Evolutionary conservation across 805 yeast genomes (phyloP), one percentile per base, ranked within the genome.

Genomic region (Candida nemodendra): DNA sequence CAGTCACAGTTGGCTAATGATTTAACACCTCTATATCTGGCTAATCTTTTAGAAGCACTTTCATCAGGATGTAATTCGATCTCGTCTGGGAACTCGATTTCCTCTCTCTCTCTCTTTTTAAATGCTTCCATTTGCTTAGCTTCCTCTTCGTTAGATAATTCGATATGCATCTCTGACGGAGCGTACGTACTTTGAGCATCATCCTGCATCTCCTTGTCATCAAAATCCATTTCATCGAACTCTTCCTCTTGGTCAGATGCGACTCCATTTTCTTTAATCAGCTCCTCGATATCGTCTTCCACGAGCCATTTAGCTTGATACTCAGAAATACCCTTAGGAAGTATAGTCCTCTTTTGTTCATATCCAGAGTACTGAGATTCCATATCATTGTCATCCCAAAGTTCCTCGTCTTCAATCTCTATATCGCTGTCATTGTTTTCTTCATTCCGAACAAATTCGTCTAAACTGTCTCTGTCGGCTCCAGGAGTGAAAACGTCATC

Each of bases 1-100:
- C 99, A 91, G 27, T 76, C 72, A 47, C 93, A 79, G 41, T 81
- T 79, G 35, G 84, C 79, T 44, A 95, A 64, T 25, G 85, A 84
- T 61, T 87, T 86, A 47, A 90, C 74, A 42, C 98, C 98, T 61
- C 97, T 76, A 63, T 88, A 91, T 44, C 89, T 76, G 21, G 71
- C 64, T 40, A 93, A 70, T 47, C 87, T 74, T 46, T 89, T 88
- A 51, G 74, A 75, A 8, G 86, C 98, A 4, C 84, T 73, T 47
- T 76, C 90, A 5, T 62, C 57, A 21, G 97, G 97, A 31, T 72
- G 74, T 29, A 93, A 66, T 60, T 93, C 98, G 39, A 91, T 65
- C 65, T 93, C 99, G 64, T 93, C 99, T 0, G 98, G 98, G 70
- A 89, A 93, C 53, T 90, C 96, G 24, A 78, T 72, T 58, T 88